These are phyloP conservation scores for Blastobotrys proliferans DNA, from an alignment of 1,139 yeast genomes.

Conservation along the genomic window DNA sequence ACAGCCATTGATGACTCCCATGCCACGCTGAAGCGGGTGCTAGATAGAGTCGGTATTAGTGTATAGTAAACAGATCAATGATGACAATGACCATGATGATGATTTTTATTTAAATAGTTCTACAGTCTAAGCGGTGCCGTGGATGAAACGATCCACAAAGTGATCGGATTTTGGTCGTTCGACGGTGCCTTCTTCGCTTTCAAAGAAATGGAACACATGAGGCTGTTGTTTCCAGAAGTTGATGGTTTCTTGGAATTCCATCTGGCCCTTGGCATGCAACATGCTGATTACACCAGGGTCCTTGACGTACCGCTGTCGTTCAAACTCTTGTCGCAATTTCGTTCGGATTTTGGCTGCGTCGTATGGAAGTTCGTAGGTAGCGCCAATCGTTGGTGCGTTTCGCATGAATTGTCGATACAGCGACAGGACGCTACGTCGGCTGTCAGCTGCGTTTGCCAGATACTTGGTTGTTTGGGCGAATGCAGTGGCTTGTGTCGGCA, in stretches of 20 bases:
- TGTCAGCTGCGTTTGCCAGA: conserved; percentile 57
- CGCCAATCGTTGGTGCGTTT: conserved; percentile 48
- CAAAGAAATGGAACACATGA: conserved; percentile 79
- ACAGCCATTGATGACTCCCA: conserved; percentile 36
- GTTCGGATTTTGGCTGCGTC: conserved; percentile 81
- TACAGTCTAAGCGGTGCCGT: conserved; percentile 19
- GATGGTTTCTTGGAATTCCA: conserved; percentile 84
- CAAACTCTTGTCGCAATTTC: conserved; percentile 84
- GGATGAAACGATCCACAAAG: conserved; percentile 65
- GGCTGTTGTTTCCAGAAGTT: conserved; percentile 91
- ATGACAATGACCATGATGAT: not conserved
- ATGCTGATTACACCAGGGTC: conserved; percentile 65
- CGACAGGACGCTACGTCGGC: conserved; percentile 60
- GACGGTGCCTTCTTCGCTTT: conserved; percentile 48
- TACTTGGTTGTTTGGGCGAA: conserved; percentile 80
- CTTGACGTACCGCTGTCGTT: conserved; percentile 70
- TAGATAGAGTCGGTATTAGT: conserved; percentile 17
- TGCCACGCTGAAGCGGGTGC: conserved; percentile 16
- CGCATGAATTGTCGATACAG: conserved; percentile 71
- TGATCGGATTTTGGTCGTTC: conserved; percentile 31
- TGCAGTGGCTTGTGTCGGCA: conserved; percentile 72
- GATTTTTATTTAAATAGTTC: not conserved
- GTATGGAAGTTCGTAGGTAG: conserved; percentile 74
- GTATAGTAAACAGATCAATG: not conserved
- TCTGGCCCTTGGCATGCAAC: conserved; percentile 75